Conservation (phyloP, 1,284 basidiomycete genomes). For the Apiotrichum mycotoxinovorans region DNA sequence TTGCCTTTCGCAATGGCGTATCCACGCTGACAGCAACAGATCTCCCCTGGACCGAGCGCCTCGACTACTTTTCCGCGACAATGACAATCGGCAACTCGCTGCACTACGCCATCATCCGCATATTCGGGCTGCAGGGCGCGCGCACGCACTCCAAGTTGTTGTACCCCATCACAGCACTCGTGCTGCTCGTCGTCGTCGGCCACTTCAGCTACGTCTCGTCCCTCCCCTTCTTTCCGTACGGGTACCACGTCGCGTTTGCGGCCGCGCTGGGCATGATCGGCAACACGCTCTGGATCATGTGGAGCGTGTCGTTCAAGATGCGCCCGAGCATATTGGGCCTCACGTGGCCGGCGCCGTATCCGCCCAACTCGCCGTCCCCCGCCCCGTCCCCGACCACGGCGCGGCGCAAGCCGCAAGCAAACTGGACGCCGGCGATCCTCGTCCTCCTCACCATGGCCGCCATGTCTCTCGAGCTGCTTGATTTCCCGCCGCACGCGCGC, state of each 20-base stretch:
- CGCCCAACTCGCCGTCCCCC: conserved; percentile 27
- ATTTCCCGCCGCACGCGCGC: conserved; percentile 77
- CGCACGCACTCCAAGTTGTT: conserved; percentile 21
- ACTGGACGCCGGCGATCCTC: conserved; percentile 54
- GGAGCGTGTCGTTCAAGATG: conserved; percentile 56
- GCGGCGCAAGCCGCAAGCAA: background rate
- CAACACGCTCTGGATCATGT: conserved; percentile 80
- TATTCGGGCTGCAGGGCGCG: conserved; percentile 60
- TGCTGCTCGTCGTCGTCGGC: conserved; percentile 31
- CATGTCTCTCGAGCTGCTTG: conserved; percentile 80
- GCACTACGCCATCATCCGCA: conserved; percentile 69
- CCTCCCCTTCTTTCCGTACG: conserved; percentile 76
- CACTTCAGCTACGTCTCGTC: conserved; percentile 56
- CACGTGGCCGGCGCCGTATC: conserved; percentile 29
- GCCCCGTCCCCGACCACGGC: background rate
- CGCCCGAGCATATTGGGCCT: conserved; percentile 8
- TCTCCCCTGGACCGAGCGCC: conserved; percentile 71
- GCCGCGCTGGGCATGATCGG: conserved; percentile 64
- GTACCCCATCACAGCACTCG: conserved; percentile 21
- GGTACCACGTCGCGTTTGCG: conserved; percentile 91
- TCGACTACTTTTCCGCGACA: conserved; percentile 95
- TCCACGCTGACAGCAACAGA: conserved; percentile 11
- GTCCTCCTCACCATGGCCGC: conserved; percentile 70
- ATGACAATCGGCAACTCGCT: conserved; percentile 71
- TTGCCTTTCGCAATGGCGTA: background rate